phyloP scores from a whole-genome alignment of 2,329 filamentous ascomycete genomes.

The Aspergillus pseudoterreus region DNA sequence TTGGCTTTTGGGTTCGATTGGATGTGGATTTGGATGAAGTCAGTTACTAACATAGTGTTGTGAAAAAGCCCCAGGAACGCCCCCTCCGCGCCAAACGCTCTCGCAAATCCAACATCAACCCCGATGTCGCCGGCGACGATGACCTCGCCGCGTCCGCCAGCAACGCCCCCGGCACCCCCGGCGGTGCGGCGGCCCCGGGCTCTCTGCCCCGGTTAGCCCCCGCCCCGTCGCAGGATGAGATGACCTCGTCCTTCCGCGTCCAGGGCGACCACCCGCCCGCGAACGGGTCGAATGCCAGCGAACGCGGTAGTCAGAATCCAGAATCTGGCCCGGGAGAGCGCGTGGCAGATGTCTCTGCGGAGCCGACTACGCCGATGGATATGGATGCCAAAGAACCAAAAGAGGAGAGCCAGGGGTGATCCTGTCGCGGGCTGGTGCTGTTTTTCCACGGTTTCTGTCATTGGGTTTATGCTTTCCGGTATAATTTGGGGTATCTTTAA shows the following conservation, averaged over 20 bases:
- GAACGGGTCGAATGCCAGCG: constrained; percentile 12
- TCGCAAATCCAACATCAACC: constrained; percentile 34
- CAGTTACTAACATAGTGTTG: too few relatives aligned
- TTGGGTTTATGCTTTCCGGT: constrained; percentile 8
- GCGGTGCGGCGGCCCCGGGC: constrained; percentile 13
- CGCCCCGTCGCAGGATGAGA: constrained; percentile 34
- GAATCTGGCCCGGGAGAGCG: constrained; percentile 12
- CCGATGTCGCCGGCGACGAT: constrained; percentile 24
- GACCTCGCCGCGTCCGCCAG: constrained; percentile 17
- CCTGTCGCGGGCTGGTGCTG: neutral
- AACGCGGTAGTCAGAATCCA: constrained; percentile 15
- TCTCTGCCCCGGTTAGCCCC: constrained; percentile 33
- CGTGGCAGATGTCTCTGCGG: constrained; percentile 15
- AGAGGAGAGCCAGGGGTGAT: constrained; percentile 24
- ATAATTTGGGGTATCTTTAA: constrained; percentile 5
- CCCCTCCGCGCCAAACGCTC: constrained; percentile 44
- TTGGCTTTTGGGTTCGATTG: neutral
- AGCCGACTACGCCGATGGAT: constrained; percentile 34
- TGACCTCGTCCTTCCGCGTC: constrained; percentile 36
- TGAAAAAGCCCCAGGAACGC: constrained; percentile 42
- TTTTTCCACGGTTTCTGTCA: constrained; percentile 6
- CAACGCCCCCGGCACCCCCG: constrained; percentile 17
- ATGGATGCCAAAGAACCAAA: constrained; percentile 34
- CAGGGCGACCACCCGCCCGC: constrained; percentile 18
- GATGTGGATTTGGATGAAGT: too few relatives aligned